Conservation (phyloP, 1,284 basidiomycete genomes). For the Stygiomarasmius scandens region DNA sequence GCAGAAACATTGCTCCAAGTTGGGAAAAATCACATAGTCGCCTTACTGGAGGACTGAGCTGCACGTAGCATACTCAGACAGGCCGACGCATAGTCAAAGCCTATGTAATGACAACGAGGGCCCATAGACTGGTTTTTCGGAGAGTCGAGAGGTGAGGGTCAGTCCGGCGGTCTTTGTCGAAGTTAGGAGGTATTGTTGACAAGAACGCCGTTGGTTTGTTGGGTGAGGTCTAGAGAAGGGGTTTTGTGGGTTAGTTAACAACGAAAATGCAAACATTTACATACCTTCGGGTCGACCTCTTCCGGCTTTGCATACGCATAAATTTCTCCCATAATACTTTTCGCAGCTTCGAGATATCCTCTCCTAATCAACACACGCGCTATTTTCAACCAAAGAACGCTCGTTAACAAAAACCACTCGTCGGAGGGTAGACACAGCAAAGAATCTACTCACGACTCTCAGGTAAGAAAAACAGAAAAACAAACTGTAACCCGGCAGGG, state of each 20-base stretch:
- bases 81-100: too few relatives aligned
- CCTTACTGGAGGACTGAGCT: too few relatives aligned
- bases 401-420: background rate
- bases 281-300: slow-evolving; percentile 69
- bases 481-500: slow-evolving; percentile 68
- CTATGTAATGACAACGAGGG: too few relatives aligned
- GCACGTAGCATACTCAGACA: too few relatives aligned
- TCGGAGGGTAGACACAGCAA: background rate
- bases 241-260: background rate
- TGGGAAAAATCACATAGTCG: too few relatives aligned
- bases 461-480: slow-evolving; percentile 67
- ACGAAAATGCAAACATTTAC: too few relatives aligned
- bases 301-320: slow-evolving; percentile 66
- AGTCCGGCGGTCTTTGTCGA: too few relatives aligned
- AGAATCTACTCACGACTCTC: slow-evolving; percentile 64
- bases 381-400: slow-evolving; percentile 27
- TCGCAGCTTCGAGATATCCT: slow-evolving; percentile 52
- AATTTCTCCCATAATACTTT: slow-evolving; percentile 59
- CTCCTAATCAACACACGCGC: slow-evolving; percentile 73
- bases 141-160: too few relatives aligned
- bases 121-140: too few relatives aligned
- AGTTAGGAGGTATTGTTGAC: slow-evolving; percentile 62
- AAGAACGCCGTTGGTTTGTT: slow-evolving; percentile 66
- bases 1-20: too few relatives aligned
- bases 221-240: slow-evolving; percentile 58